phyloP scores from a whole-genome alignment of 2,329 filamentous ascomycete species.

The Ramularia collo-cygni region DNA sequence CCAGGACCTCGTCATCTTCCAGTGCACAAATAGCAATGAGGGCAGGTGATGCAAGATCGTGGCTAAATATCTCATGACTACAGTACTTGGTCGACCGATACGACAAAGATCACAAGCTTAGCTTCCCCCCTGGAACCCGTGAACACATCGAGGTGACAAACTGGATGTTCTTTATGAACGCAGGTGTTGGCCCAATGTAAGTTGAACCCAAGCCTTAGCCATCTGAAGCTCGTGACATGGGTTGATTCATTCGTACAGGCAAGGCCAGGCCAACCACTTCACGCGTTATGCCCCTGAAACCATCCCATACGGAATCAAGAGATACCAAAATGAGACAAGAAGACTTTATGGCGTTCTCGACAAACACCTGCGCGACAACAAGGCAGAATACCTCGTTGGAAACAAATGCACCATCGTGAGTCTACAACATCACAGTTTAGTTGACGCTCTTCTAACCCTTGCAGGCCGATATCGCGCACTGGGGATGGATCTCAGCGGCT shows the following conservation, averaged over 20 bases:
- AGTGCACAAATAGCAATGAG: too few species aligned
- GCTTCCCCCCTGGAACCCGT: slow-evolving; percentile 62
- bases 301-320: slow-evolving; percentile 74
- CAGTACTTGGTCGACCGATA: slow-evolving; percentile 58
- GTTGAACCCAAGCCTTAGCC: too few species aligned
- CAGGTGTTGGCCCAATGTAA: slow-evolving; percentile 42
- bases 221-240: background rate
- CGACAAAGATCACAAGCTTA: slow-evolving; percentile 66
- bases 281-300: slow-evolving; percentile 65
- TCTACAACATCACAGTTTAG: background rate
- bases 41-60: too few species aligned
- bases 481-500: slow-evolving; percentile 65
- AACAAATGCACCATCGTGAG: slow-evolving; percentile 54
- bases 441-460: background rate
- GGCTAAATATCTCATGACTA: too few species aligned
- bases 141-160: slow-evolving; percentile 69
- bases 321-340: slow-evolving; percentile 78
- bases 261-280: slow-evolving; percentile 47
- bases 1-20: too few species aligned
- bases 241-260: slow-evolving; percentile 8
- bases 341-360: slow-evolving; percentile 74
- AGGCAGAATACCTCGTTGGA: slow-evolving; percentile 51
- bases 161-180: slow-evolving; percentile 67
- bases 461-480: slow-evolving; percentile 67
- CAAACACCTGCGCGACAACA: slow-evolving; percentile 53